Percentiles rank a stretch among this genome's conserved stretches.
Evolutionary conservation across 2,329 filamentous ascomycete genomes (phyloP).

Genomic region (Chaetomium sp.): DNA sequence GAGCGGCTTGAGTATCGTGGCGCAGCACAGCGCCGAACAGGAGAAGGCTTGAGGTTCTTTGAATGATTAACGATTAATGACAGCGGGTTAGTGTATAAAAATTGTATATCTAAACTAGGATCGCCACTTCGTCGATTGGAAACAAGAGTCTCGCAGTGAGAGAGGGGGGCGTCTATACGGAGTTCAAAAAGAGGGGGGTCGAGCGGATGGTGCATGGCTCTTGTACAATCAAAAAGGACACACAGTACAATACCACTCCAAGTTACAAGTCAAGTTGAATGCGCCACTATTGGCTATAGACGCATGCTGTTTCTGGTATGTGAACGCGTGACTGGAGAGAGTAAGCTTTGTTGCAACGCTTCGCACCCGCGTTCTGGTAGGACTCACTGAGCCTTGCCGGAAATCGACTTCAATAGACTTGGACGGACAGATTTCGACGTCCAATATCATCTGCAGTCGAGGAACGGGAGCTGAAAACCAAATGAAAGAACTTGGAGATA

Average conservation of each 20-base stretch:
- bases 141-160: background rate
- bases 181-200: background rate
- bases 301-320: too few species aligned
- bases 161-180: background rate
- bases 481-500: background rate
- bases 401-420: background rate
- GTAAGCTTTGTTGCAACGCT: background rate
- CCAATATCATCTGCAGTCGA: background rate
- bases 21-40: conserved; percentile 3
- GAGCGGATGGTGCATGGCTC: background rate
- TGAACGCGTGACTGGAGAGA: too few species aligned
- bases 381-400: background rate
- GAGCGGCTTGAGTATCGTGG: conserved; percentile 53
- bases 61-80: background rate
- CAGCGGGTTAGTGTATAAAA: background rate
- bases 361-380: too few species aligned
- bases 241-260: too few species aligned
- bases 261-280: too few species aligned
- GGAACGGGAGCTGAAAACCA: background rate
- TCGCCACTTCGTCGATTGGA: conserved; percentile 2
- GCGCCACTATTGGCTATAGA: too few species aligned
- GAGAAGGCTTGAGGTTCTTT: background rate
- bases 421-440: background rate
- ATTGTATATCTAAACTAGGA: conserved; percentile 5
- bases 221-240: background rate